These are phyloP conservation scores for Wickerhamiella dianesei DNA, from an alignment of 805 yeast genomes.

Conservation along the genomic window DNA sequence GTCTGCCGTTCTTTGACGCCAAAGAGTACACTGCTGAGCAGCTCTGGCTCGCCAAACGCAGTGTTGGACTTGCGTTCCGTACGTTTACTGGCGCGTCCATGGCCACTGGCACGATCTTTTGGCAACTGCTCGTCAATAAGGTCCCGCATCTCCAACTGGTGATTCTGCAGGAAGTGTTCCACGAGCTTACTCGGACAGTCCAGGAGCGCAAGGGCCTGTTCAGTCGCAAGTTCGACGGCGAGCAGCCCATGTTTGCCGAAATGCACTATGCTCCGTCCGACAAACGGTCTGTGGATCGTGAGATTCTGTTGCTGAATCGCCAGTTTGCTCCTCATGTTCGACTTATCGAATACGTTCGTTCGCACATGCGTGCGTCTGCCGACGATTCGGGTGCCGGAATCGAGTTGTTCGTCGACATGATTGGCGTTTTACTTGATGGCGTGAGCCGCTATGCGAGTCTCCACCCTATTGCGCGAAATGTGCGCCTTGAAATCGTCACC, in stretches of 20 bases:
- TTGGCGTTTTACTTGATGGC: constrained; percentile 33
- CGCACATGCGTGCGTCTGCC: constrained; percentile 67
- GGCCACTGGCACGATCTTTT: constrained; percentile 54
- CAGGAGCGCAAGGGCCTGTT: constrained; percentile 50
- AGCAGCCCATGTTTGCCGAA: constrained; percentile 44
- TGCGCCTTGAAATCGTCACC: constrained; percentile 58
- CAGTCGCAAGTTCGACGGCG: constrained; percentile 40
- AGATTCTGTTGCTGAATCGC: constrained; percentile 36
- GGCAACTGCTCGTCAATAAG: constrained; percentile 69
- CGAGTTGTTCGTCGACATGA: constrained; percentile 51
- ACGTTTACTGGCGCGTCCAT: constrained; percentile 47
- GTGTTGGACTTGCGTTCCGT: constrained; percentile 47
- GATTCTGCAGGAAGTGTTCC: constrained; percentile 56
- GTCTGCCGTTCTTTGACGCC: background rate
- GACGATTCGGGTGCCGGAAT: constrained; percentile 58
- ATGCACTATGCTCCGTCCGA: constrained; percentile 90
- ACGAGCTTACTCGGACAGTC: constrained; percentile 56
- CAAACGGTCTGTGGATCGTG: constrained; percentile 40
- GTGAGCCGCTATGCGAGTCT: constrained; percentile 46
- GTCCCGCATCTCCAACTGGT: constrained; percentile 42
- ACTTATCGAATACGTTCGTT: constrained; percentile 52
- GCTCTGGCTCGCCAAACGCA: constrained; percentile 15
- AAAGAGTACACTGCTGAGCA: background rate
- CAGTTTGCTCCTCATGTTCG: constrained; percentile 53
- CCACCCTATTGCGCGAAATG: constrained; percentile 70